These are phyloP conservation scores for Endocladia muricata DNA, from an alignment of 31 red algal species.

Conservation along the genomic window DNA sequence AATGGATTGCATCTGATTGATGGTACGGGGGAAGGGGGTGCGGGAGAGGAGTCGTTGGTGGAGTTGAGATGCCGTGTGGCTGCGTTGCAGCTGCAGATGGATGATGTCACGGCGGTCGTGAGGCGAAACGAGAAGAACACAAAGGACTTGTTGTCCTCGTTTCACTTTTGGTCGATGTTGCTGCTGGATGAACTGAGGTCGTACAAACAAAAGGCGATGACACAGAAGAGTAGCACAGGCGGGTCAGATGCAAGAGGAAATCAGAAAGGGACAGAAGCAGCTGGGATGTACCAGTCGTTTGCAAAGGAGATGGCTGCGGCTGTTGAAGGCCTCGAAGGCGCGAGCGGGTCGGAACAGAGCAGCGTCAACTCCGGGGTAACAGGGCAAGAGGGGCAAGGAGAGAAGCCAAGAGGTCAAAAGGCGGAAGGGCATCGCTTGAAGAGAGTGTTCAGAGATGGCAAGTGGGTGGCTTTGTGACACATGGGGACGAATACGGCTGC, in stretches of 20 bases:
- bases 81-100: conserved; percentile 55
- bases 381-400: background rate
- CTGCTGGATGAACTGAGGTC: conserved; percentile 51
- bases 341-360: background rate
- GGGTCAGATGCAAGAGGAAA: background rate
- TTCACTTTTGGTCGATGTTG: conserved; percentile 68
- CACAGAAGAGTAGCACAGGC: background rate
- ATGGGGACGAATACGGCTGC: no score
- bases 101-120: conserved; percentile 55
- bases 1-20: background rate
- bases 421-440: conserved; percentile 10
- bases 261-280: background rate
- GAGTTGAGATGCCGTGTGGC: conserved; percentile 49
- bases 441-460: conserved; percentile 56
- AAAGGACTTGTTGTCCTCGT: conserved; percentile 58
- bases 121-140: conserved; percentile 59
- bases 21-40: background rate
- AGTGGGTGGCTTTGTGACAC: conserved; percentile 50
- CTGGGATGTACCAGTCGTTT: background rate
- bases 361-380: conserved; percentile 3
- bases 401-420: background rate
- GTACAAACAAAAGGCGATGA: conserved; percentile 1
- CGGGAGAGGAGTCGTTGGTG: conserved; percentile 28
- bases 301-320: background rate
- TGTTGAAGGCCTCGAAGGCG: background rate